These are phyloP conservation scores for Tephrocybe sp. DNA, from an alignment of 768 basidiomycete species.

Conservation along the genomic window DNA sequence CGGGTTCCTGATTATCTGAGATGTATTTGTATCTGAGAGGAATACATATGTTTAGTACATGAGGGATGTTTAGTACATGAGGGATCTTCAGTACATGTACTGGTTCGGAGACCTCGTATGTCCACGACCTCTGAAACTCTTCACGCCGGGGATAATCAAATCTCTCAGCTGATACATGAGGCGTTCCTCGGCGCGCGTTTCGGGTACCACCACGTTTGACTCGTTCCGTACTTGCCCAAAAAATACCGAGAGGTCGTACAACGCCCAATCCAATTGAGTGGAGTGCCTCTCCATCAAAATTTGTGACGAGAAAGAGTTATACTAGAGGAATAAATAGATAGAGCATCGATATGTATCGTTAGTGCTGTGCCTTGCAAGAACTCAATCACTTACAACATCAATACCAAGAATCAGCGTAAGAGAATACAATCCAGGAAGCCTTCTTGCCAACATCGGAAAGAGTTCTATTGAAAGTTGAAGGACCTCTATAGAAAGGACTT, in stretches of 20 bases:
- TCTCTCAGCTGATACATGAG: neutral
- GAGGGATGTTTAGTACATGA: neutral
- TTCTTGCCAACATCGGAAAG: neutral
- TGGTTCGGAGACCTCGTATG: neutral
- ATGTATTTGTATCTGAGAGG: no score
- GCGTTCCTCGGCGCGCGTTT: neutral
- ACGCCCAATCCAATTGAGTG: neutral
- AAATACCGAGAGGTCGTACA: constrained; percentile 6
- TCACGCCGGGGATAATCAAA: neutral
- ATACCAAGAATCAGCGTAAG: constrained; percentile 5
- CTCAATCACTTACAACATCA: neutral
- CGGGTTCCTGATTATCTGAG: no score
- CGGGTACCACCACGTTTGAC: neutral
- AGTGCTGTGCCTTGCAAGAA: neutral
- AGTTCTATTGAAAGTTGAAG: neutral
- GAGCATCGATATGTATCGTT: neutral
- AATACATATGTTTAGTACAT: neutral
- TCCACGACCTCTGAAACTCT: constrained; percentile 6
- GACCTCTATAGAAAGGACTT: neutral
- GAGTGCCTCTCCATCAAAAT: neutral
- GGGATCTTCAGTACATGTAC: neutral
- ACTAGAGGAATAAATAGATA: neutral
- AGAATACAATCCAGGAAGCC: neutral
- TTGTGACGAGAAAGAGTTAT: neutral
- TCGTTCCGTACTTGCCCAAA: neutral